A percentile compares a stretch with the other conserved stretches of the same genome.
Conservation (phyloP, 2,329 filamentous ascomycete genomes). For the Trichoderma harzianum region DNA sequence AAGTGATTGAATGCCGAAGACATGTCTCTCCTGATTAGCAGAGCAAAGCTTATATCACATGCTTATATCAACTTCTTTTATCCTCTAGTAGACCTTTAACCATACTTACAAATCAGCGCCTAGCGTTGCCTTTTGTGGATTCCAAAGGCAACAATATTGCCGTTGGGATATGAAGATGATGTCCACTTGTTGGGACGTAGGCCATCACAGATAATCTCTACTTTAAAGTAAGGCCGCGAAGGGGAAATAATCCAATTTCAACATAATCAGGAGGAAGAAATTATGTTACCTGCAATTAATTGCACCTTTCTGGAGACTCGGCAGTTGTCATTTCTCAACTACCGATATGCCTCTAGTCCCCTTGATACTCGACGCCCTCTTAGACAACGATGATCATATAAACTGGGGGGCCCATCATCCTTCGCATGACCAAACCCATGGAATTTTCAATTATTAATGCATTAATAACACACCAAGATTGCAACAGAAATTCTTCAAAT, state of each 20-base stretch:
- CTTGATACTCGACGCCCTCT: neutral
- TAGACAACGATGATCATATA: neutral
- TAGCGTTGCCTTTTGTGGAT: neutral
- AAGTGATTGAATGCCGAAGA: neutral
- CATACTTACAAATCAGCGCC: too few relatives aligned
- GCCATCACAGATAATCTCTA: neutral
- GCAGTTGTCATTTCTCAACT: neutral
- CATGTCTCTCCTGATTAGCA: neutral
- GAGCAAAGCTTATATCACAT: neutral
- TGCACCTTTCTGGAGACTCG: neutral
- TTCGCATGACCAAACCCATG: neutral
- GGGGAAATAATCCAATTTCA: neutral
- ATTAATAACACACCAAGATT: neutral
- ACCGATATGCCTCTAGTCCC: neutral
- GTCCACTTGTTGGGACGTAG: neutral
- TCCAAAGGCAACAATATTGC: neutral
- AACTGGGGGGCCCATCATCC: neutral
- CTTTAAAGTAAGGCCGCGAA: neutral
- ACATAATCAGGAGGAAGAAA: neutral
- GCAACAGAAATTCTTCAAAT: neutral
- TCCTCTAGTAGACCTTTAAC: fast-evolving
- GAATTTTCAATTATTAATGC: neutral
- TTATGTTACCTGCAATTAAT: neutral
- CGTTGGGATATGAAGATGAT: neutral
- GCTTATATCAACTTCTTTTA: neutral